A percentile compares a stretch with the other conserved stretches of the same genome.
Evolutionary conservation across 1,139 yeast species (phyloP).

Genomic region (Blastobotrys buckinghamii): DNA sequence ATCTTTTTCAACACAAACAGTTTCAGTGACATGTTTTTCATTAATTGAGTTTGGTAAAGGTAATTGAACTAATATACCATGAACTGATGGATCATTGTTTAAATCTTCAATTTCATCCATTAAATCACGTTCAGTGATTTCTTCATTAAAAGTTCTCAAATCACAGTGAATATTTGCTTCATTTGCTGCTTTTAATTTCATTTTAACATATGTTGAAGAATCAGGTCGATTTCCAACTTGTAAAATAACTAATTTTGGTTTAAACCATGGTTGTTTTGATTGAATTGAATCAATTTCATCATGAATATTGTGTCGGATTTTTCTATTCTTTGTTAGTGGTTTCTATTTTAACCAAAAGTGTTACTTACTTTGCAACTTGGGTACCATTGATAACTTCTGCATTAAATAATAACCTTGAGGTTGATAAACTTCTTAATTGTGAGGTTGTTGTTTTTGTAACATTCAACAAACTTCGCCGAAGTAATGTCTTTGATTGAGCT

Average conservation of each 20-base stretch:
- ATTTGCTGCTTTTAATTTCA: conserved; percentile 86
- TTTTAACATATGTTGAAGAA: conserved; percentile 87
- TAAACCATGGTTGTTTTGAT: conserved; percentile 52
- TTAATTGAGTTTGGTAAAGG: conserved; percentile 82
- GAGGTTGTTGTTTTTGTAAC: background rate
- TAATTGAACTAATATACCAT: conserved; percentile 87
- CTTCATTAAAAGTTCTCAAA: conserved; percentile 61
- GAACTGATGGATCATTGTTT: conserved; percentile 64
- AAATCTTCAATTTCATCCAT: conserved; percentile 53
- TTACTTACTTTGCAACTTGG: conserved; percentile 49
- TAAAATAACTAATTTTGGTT: conserved; percentile 73
- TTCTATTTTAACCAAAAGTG: background rate
- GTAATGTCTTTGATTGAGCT: conserved; percentile 5
- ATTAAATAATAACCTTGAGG: conserved; percentile 12
- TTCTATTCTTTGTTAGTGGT: conserved; percentile 10
- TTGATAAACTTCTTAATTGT: conserved; percentile 11
- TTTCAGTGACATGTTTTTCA: conserved; percentile 70
- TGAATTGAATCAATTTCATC: conserved; percentile 53
- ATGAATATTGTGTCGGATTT: conserved; percentile 31
- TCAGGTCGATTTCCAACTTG: conserved; percentile 92
- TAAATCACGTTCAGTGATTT: conserved; percentile 39
- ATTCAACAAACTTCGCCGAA: conserved; percentile 9
- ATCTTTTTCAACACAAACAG: conserved; percentile 75
- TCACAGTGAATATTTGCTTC: conserved; percentile 76
- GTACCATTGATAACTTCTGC: conserved; percentile 60